These are phyloP conservation scores for Mycena maculata DNA, from an alignment of 768 basidiomycete genomes.

Conservation along the genomic window DNA sequence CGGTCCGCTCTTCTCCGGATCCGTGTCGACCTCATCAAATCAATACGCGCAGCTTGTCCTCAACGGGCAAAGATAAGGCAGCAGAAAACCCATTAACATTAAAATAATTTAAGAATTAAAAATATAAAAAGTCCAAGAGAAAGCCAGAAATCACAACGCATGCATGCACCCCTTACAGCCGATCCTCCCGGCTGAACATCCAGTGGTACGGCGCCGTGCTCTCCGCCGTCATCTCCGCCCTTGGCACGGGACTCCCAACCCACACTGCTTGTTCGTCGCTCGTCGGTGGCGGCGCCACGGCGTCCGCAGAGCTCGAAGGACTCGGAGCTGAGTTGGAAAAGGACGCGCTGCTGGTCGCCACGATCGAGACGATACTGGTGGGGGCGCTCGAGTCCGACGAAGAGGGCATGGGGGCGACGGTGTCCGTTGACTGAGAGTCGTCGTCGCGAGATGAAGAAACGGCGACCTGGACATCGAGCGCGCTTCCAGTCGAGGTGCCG, in stretches of 20 bases:
- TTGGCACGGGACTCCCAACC: constrained; percentile 24
- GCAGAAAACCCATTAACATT: constrained; percentile 19
- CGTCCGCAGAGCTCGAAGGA: constrained; percentile 17
- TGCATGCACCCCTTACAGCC: neutral
- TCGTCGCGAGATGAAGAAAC: constrained; percentile 20
- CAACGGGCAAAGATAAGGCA: neutral
- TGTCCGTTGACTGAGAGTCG: constrained; percentile 19
- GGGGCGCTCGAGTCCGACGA: constrained; percentile 43
- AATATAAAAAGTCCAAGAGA: neutral
- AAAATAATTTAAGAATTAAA: constrained; percentile 2
- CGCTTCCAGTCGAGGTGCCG: constrained; percentile 3
- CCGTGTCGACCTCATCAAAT: too few species aligned
- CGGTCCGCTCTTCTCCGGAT: too few species aligned
- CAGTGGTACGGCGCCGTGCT: constrained; percentile 52
- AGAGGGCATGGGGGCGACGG: constrained; percentile 38
- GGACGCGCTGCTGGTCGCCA: constrained; percentile 29
- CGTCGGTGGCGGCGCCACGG: neutral
- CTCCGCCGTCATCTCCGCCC: constrained; percentile 40
- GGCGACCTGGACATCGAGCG: constrained; percentile 22
- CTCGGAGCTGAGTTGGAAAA: neutral
- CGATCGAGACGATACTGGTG: constrained; percentile 48
- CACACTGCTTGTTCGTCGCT: constrained; percentile 18
- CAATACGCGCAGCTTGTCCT: too few species aligned
- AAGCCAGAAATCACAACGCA: neutral
- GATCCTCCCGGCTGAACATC: constrained; percentile 45